A percentile compares a stretch with the other conserved stretches of the same genome.
Conservation (phyloP, 2,329 filamentous ascomycete species). For the Rhynchosporium agropyri region DNA sequence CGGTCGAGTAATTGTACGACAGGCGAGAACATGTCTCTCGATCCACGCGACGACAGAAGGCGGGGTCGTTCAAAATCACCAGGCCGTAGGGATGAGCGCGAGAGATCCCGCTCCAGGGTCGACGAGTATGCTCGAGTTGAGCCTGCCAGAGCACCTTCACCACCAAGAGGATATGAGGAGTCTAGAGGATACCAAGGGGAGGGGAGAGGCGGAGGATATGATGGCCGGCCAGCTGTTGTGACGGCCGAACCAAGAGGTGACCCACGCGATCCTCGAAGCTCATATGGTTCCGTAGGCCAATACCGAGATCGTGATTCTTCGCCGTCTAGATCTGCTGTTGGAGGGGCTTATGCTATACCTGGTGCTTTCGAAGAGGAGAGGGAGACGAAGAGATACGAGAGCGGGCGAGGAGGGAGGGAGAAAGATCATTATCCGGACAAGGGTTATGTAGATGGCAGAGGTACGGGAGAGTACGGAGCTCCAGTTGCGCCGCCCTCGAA, state of each 20-base stretch:
- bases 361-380: slow-evolving; percentile 32
- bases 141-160: slow-evolving; percentile 19
- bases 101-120: slow-evolving; percentile 33
- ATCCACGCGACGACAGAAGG: slow-evolving; percentile 38
- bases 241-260: slow-evolving; percentile 26
- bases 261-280: slow-evolving; percentile 17
- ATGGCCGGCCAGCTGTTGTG: slow-evolving; percentile 23
- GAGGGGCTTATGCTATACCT: slow-evolving; percentile 28
- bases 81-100: slow-evolving; percentile 34
- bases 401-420: slow-evolving; percentile 24
- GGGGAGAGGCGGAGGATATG: slow-evolving; percentile 12
- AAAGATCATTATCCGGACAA: slow-evolving; percentile 32
- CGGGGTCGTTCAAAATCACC: slow-evolving; percentile 39
- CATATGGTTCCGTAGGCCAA: slow-evolving; percentile 20
- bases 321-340: not conserved
- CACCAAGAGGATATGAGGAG: slow-evolving; percentile 28
- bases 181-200: slow-evolving; percentile 15
- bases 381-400: slow-evolving; percentile 25
- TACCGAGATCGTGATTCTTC: slow-evolving; percentile 19
- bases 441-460: slow-evolving; percentile 22
- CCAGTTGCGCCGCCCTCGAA: slow-evolving; percentile 27
- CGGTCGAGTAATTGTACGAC: slow-evolving; percentile 1
- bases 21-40: slow-evolving; percentile 36
- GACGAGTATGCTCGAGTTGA: slow-evolving; percentile 25
- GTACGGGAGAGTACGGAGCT: slow-evolving; percentile 21